phyloP scores from a whole-genome alignment of 768 basidiomycete species.

The Termitomyces sp. region DNA sequence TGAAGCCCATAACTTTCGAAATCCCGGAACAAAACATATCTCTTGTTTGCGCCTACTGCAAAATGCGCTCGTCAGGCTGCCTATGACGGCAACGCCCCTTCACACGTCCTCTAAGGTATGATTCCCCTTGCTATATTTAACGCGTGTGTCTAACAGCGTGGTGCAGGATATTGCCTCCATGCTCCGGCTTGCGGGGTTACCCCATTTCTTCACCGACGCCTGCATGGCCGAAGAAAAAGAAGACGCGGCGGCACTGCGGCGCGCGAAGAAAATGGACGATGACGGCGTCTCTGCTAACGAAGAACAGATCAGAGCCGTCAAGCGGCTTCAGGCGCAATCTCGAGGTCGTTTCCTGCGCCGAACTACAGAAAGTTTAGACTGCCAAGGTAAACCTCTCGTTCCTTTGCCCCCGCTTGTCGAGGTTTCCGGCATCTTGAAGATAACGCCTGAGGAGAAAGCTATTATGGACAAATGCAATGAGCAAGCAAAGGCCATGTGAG shows the following conservation, averaged over 20 bases:
- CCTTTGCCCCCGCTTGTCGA: no score
- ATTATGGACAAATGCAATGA: no score
- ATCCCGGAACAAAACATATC: slow-evolving; percentile 10
- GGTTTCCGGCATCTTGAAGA: no score
- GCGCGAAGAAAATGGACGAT: no score
- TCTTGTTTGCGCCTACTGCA: slow-evolving; percentile 12
- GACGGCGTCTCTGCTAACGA: no score
- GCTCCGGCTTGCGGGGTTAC: slow-evolving; percentile 23
- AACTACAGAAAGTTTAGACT: no score
- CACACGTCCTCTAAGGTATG: slow-evolving; percentile 21
- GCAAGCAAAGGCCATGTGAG: neutral
- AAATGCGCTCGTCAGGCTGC: slow-evolving; percentile 4
- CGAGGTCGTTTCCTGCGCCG: no score
- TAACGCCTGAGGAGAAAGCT: no score
- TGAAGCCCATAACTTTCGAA: slow-evolving; percentile 21
- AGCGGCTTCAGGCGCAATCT: no score
- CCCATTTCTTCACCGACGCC: slow-evolving; percentile 18
- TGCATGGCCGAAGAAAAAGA: slow-evolving; percentile 16
- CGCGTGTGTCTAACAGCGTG: neutral
- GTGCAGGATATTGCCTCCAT: slow-evolving; percentile 24
- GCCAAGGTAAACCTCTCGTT: no score
- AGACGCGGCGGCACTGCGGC: no score
- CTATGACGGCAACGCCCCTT: slow-evolving; percentile 23
- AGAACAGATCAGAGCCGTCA: no score
- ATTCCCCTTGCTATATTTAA: neutral